phyloP scores from a whole-genome alignment of 768 basidiomycete genomes.

The Termitomyces sp. region DNA sequence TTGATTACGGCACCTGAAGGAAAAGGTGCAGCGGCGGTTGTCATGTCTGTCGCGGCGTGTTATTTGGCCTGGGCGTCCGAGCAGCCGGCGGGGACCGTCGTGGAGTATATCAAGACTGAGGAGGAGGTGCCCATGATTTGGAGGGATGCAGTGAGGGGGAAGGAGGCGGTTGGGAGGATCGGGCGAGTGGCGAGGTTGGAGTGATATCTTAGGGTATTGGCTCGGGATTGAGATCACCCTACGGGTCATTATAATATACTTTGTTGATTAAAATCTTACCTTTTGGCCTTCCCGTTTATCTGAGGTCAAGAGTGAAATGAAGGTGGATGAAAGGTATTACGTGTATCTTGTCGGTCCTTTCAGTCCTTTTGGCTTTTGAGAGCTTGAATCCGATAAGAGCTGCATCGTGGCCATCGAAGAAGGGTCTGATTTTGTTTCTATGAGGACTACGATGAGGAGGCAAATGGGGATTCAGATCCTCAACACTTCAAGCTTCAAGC shows the following conservation, averaged over 20 bases:
- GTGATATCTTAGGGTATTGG: not conserved
- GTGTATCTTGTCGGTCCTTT: not conserved
- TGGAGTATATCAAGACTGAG: slow-evolving; percentile 22
- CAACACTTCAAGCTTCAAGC: too few species aligned
- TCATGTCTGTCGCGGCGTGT: slow-evolving; percentile 24
- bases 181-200: slow-evolving; percentile 15
- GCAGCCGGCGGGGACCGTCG: slow-evolving; percentile 17
- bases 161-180: slow-evolving; percentile 18
- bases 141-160: slow-evolving; percentile 21
- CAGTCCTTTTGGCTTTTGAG: too few species aligned
- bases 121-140: slow-evolving; percentile 20
- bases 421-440: too few species aligned
- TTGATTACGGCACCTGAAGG: slow-evolving; percentile 23
- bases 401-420: too few species aligned
- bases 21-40: slow-evolving; percentile 20
- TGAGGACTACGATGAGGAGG: too few species aligned
- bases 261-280: not conserved
- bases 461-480: too few species aligned
- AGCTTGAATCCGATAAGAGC: too few species aligned
- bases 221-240: not conserved
- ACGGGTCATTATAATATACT: not conserved
- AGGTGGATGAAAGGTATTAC: not conserved
- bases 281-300: not conserved
- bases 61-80: slow-evolving; percentile 26
- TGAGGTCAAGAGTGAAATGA: not conserved